Percentiles rank a stretch among this genome's conserved stretches.
phyloP scores from a whole-genome alignment of 2,329 filamentous ascomycete genomes.

The Zymoseptoria crescenta region DNA sequence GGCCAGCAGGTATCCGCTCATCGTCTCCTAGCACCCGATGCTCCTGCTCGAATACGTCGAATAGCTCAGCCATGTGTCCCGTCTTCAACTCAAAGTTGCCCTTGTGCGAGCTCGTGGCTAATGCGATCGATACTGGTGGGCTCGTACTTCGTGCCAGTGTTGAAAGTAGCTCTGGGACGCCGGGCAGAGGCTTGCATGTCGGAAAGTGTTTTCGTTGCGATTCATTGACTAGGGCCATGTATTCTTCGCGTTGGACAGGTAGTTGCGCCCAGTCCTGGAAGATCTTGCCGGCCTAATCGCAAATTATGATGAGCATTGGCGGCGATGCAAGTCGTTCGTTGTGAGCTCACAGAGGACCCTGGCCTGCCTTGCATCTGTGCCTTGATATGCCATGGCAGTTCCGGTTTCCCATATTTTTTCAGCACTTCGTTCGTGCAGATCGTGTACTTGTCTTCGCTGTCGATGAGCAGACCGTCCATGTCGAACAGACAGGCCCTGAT shows the following conservation, averaged over 20 bases:
- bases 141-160: slow-evolving; percentile 38
- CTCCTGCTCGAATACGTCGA: slow-evolving; percentile 54
- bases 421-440: slow-evolving; percentile 75
- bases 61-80: slow-evolving; percentile 42
- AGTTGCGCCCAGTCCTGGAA: slow-evolving; percentile 79
- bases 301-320: neutral
- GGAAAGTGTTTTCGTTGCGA: slow-evolving; percentile 70
- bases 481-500: slow-evolving; percentile 93
- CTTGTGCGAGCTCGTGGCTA: slow-evolving; percentile 72
- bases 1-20: slow-evolving; percentile 61
- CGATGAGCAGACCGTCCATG: slow-evolving; percentile 94
- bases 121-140: slow-evolving; percentile 61
- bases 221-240: slow-evolving; percentile 49
- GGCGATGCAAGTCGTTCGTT: neutral
- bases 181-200: slow-evolving; percentile 65
- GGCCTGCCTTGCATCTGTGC: slow-evolving; percentile 71
- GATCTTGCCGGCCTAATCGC: slow-evolving; percentile 47
- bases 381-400: slow-evolving; percentile 89
- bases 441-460: slow-evolving; percentile 88
- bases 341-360: slow-evolving; percentile 40
- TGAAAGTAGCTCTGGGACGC: slow-evolving; percentile 61
- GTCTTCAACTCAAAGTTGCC: slow-evolving; percentile 75
- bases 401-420: slow-evolving; percentile 61
- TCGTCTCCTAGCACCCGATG: slow-evolving; percentile 83
- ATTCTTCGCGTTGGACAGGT: slow-evolving; percentile 65